Conservation (phyloP, 2,329 filamentous ascomycete genomes). For the Mycosphaerelloides madeirae region DNA sequence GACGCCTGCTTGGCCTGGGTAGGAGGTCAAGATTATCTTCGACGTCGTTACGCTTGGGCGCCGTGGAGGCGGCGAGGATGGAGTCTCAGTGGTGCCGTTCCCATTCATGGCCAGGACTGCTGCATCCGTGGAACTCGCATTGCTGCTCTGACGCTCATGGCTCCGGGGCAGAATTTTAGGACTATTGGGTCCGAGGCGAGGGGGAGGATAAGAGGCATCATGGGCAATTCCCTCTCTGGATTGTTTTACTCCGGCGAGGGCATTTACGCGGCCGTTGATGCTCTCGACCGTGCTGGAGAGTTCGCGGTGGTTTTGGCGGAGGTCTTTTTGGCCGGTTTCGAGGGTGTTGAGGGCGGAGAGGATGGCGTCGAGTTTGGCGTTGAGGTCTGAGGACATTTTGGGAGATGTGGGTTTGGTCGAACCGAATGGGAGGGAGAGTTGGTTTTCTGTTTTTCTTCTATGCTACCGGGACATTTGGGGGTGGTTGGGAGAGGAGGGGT, state of each 20-base stretch:
- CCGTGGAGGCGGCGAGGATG: constrained; percentile 28
- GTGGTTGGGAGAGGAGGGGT: background rate
- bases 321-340: constrained; percentile 51
- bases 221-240: constrained; percentile 47
- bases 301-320: constrained; percentile 51
- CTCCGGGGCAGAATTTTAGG: constrained; percentile 20
- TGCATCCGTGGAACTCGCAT: constrained; percentile 21
- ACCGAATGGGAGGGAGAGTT: too few species aligned
- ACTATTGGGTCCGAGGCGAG: constrained; percentile 18
- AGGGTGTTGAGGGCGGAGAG: constrained; percentile 52
- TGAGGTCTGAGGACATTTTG: constrained; percentile 1
- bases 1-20: constrained; percentile 90
- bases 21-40: constrained; percentile 71
- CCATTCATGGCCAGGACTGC: constrained; percentile 17
- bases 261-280: constrained; percentile 59
- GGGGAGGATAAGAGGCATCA: constrained; percentile 26
- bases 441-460: too few species aligned
- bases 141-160: constrained; percentile 23
- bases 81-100: constrained; percentile 4
- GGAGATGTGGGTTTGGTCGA: too few species aligned
- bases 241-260: constrained; percentile 55
- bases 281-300: constrained; percentile 55
- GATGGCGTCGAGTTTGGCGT: constrained; percentile 48
- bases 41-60: constrained; percentile 44
- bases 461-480: too few species aligned